Conservation (phyloP, 1,284 basidiomycete species). For the Trichosporon coremiiforme region DNA sequence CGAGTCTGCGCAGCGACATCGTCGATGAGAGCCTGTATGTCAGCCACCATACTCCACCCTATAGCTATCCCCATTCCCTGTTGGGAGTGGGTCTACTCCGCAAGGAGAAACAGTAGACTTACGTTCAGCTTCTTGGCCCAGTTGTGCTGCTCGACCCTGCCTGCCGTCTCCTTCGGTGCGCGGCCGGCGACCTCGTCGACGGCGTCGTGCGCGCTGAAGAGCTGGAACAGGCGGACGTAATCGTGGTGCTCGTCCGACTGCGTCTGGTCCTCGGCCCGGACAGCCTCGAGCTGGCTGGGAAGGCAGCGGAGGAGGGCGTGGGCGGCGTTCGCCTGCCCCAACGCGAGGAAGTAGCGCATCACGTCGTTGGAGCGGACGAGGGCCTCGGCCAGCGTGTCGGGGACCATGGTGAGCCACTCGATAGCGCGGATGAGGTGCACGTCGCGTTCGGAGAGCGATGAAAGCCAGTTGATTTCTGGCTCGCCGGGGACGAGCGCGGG, state of each 20-base stretch:
- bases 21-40: background rate
- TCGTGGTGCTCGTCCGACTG: slow-evolving; percentile 42
- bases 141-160: slow-evolving; percentile 44
- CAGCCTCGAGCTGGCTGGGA: slow-evolving; percentile 57
- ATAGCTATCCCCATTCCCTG: too few relatives aligned
- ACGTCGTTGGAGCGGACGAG: slow-evolving; percentile 82
- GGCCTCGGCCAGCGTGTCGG: slow-evolving; percentile 73
- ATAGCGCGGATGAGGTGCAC: slow-evolving; percentile 77
- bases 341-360: slow-evolving; percentile 79
- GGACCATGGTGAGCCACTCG: slow-evolving; percentile 87
- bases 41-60: background rate
- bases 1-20: slow-evolving; percentile 38
- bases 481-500: slow-evolving; percentile 40
- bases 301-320: slow-evolving; percentile 67
- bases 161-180: slow-evolving; percentile 41
- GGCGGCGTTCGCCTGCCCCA: slow-evolving; percentile 72
- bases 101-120: background rate
- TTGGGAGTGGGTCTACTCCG: too few relatives aligned
- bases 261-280: slow-evolving; percentile 25
- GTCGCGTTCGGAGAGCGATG: slow-evolving; percentile 59
- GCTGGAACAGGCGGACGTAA: slow-evolving; percentile 40
- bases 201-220: slow-evolving; percentile 45
- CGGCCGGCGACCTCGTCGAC: slow-evolving; percentile 43
- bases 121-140: slow-evolving; percentile 33
- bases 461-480: slow-evolving; percentile 63